Conservation (phyloP, 352 stramenopile genomes). For the Pythium scleroteichum region DNA sequence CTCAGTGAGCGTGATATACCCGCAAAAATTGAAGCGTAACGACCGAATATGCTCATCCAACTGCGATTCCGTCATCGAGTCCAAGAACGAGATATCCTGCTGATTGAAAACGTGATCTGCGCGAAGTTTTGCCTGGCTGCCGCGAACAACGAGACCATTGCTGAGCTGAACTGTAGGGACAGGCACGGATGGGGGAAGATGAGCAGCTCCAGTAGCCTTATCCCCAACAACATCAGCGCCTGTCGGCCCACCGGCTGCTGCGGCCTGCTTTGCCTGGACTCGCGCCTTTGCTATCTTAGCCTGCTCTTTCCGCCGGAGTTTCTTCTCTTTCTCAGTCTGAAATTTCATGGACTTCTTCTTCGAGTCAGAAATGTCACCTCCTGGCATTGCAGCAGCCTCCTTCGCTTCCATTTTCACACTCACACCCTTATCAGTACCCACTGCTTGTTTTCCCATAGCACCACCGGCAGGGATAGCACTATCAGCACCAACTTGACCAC, state of each 20-base stretch:
- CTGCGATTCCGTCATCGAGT: conserved; percentile 85
- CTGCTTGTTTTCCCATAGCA: conserved; percentile 5
- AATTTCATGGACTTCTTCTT: conserved; percentile 82
- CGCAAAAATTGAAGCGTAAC: conserved; percentile 88
- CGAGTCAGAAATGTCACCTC: conserved; percentile 8
- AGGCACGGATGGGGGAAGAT: background rate
- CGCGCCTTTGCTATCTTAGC: conserved; percentile 77
- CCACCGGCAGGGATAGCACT: conserved; percentile 1
- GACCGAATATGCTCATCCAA: conserved; percentile 89
- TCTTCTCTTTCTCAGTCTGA: conserved; percentile 88
- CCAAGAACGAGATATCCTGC: conserved; percentile 87
- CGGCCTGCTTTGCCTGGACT: conserved; percentile 68
- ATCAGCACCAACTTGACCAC: conserved; percentile 8
- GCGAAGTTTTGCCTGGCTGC: conserved; percentile 58
- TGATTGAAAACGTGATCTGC: conserved; percentile 63
- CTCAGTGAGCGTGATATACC: conserved; percentile 79
- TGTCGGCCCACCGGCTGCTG: conserved; percentile 21
- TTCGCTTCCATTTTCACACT: conserved; percentile 26
- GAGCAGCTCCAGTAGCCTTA: background rate
- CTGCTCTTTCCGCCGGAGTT: conserved; percentile 79
- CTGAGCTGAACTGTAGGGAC: conserved; percentile 33
- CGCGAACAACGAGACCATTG: conserved; percentile 76
- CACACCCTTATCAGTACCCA: conserved; percentile 6
- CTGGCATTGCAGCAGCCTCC: conserved; percentile 4
- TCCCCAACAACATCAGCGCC: background rate